Base-by-base conservation (phyloP, 192 early-diverging fungal species). In the Dimargaris verticillata region DNA sequence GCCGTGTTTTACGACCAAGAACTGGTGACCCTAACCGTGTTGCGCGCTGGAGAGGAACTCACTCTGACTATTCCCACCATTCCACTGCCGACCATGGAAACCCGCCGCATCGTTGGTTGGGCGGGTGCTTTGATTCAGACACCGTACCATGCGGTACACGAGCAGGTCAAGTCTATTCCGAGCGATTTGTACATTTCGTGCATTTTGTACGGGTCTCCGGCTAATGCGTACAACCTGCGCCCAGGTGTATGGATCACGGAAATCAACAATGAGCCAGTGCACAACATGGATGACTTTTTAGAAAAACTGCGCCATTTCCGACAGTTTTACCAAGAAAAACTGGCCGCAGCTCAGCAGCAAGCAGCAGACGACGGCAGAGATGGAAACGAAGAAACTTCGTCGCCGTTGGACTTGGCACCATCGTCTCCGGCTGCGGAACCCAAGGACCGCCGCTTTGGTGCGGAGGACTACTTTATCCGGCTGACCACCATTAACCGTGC, bases 191-290 rank as follows among this genome's bases (percentile, higher is more conserved):
- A 63, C 45, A 61, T 83, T 24, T 79, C 77, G 12, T 80, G 77
- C 66, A 80, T 75, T 38, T 67, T 80, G 9, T 80, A 82, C 47
- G 81, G 81, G 15, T 80, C 81, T 3, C 81, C 81, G 0, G 79
- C 81, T 9, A 55, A 55, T 38, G 28, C 80, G 76, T 54, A 80
- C 67, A 61, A 82, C 59, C 62, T 86, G 25, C 75, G 81, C 5
- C 84, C 86, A 0, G 85, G 85, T 14, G 83, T 88, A 45, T 88
- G 83, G 83, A 83, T 88, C 41, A 82, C 79, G 5, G 85, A 88
- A 63, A 70, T 88, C 3, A 81, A 85, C 61, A 79, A 79, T 44
- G 66, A 66, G 1, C 71, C 79, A 1, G 81, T 88, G 29, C 59
- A 50, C 9, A 74, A 77, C 10, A 46, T 88, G 26, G 81, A 84